Evolutionary conservation across 257 asterid species (phyloP), one percentile per base, ranked within the genome.

Genomic region (Solanum medicagineum): DNA sequence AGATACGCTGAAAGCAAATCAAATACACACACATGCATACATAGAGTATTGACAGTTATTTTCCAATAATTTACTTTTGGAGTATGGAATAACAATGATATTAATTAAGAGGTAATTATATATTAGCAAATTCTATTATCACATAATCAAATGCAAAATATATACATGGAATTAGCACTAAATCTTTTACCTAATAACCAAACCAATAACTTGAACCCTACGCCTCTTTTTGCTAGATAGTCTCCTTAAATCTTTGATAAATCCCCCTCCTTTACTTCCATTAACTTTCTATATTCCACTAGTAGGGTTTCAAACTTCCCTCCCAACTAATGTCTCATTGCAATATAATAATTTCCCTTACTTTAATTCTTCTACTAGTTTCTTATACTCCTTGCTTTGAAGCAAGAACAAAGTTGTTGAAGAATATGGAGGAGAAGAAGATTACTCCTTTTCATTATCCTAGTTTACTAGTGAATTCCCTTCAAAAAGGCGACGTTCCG

Each of bases 371-470:
- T 49, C 19, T 85, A 14, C 49, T 73, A 29, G 3, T 84, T 4
- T 90, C 80, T 66, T 81, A 45, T 73, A 10, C 86, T 26, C 88
- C 88, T 65, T 63, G 13, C 81, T 55, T 80, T 10, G 91, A 86
- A 85, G 87, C 86, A 80, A 86, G 92, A 79, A 88, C 59, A 87
- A 82, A 85, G 11, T 57, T 90, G 57, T 81, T 57, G 51, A 63
- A 60, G 42, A 83, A 57, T 29, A 51, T 77, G 45, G 63, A 77
- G 45, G 62, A 70, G 10, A 70, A 40, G 17, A 70, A 70, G 9
- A 40, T 17, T 69, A 53, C 10, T 40, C 79, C 51, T 17, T 69
- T 49, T 69, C 77, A 36, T 15, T 14, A 68, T 68, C 51, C 4
- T 44, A 69, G 32, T 70, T 4, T 56, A 60, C 56, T 47, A 57